Evolutionary conservation across 352 stramenopile genomes (phyloP), one percentile per base, ranked within the genome.

Genomic region (Plasmopara halstedii): DNA sequence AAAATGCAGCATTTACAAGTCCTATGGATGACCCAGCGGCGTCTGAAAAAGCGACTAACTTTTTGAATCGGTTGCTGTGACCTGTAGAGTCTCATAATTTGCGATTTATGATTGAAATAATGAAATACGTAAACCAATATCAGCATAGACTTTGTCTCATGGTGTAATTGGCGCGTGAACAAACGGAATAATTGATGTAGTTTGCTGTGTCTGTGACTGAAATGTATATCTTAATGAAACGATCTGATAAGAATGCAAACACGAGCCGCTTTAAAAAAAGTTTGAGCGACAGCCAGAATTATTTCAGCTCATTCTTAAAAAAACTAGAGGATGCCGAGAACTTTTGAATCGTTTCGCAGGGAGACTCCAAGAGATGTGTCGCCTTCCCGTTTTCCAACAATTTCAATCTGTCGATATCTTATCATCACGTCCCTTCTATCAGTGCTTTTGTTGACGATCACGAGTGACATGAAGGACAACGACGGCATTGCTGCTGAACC

Each of bases 61-160:
- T 88, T 42, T 51, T 88, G 10, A 74, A 67, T 36, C 49, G 83
- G 32, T 58, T 88, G 10, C 65, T 57, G 9, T 68, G 57, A 7
- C 48, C 74, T 6, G 65, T 78, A 50, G 80, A 56, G 25, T 29
- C 11, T 29, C 4, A 47, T 9, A 35, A 58, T 25, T 42, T 47
- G 10, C 46, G 23, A 27, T 27, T 27, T n/a, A n/a, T n/a, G n/a
- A n/a, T n/a, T n/a, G n/a, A n/a, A n/a, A n/a, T n/a, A n/a, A n/a
- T n/a, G n/a, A n/a, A n/a, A n/a, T n/a, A n/a, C n/a, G n/a, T n/a
- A n/a, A n/a, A n/a, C n/a, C n/a, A n/a, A n/a, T n/a, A n/a, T n/a
- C n/a, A n/a, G n/a, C n/a, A n/a, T n/a, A n/a, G n/a, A n/a, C n/a
- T n/a, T n/a, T n/a, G n/a, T n/a, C n/a, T n/a, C n/a, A n/a, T n/a